phyloP scores from a whole-genome alignment of 768 basidiomycete genomes.

The Asterophora parasitica region DNA sequence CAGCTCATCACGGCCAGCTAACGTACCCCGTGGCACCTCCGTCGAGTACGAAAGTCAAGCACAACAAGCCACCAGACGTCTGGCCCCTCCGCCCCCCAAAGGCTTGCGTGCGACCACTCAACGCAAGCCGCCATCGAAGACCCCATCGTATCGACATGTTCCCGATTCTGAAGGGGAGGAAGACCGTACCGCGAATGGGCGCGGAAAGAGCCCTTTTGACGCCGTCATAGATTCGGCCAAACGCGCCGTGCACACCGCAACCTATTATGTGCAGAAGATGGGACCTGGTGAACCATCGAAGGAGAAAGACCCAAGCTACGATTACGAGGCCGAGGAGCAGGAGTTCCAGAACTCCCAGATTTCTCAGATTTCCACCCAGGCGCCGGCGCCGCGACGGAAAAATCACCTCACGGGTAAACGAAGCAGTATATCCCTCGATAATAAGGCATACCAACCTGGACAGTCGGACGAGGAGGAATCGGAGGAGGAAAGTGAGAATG shows the following conservation, averaged over 20 bases:
- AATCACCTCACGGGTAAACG: constrained; percentile 36
- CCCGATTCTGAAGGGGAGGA: constrained; percentile 70
- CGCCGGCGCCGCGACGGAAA: constrained; percentile 13
- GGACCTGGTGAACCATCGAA: constrained; percentile 45
- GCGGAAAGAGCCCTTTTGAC: constrained; percentile 69
- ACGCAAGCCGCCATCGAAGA: constrained; percentile 52
- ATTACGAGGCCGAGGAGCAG: constrained; percentile 73
- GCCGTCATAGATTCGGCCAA: constrained; percentile 53
- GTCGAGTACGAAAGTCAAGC: constrained; percentile 74
- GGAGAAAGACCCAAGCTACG: constrained; percentile 55
- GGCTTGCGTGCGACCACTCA: constrained; percentile 19
- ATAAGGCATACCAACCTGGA: constrained; percentile 76
- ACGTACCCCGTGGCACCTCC: constrained; percentile 64
- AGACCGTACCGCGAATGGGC: constrained; percentile 30
- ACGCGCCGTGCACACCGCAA: constrained; percentile 48
- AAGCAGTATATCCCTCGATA: constrained; percentile 67
- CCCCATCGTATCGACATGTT: constrained; percentile 47
- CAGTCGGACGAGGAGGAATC: constrained; percentile 59
- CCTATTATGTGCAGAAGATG: constrained; percentile 58
- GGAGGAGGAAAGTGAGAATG: constrained; percentile 53
- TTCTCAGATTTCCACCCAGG: too few species aligned
- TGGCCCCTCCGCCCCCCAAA: constrained; percentile 56
- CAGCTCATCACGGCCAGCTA: constrained; percentile 41
- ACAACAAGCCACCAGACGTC: constrained; percentile 46
- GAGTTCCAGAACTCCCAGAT: constrained; percentile 45